These are phyloP conservation scores for Xerocomellus chrysenteron DNA, from an alignment of 768 basidiomycete species.

Conservation along the genomic window DNA sequence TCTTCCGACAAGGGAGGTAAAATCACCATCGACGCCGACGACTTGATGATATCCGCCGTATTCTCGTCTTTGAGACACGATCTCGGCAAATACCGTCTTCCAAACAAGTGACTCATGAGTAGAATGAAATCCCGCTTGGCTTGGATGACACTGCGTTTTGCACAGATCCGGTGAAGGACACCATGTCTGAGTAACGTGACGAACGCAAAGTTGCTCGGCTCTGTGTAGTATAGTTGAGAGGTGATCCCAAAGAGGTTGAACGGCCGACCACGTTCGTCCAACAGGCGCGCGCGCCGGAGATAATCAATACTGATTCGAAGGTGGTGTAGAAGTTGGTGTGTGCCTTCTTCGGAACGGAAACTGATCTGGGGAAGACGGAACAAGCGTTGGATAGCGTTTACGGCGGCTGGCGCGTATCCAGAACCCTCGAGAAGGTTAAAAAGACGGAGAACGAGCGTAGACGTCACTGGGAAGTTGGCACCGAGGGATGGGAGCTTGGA, in stretches of 20 bases:
- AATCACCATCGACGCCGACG: constrained; percentile 56
- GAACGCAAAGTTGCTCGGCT: constrained; percentile 70
- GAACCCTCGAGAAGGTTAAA: constrained; percentile 68
- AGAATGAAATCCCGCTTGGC: constrained; percentile 53
- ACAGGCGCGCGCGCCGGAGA: constrained; percentile 53
- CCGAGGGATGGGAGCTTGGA: constrained; percentile 62
- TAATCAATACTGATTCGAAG: constrained; percentile 72
- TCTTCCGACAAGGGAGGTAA: constrained; percentile 47
- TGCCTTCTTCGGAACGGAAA: constrained; percentile 54
- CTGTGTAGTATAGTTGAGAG: constrained; percentile 59
- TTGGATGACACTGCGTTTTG: constrained; percentile 33
- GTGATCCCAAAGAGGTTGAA: constrained; percentile 57
- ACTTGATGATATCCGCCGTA: constrained; percentile 35
- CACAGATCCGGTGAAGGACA: constrained; percentile 57
- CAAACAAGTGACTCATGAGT: constrained; percentile 65
- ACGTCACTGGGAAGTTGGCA: constrained; percentile 65
- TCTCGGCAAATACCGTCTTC: constrained; percentile 52
- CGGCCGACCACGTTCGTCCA: constrained; percentile 54
- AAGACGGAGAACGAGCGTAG: constrained; percentile 62
- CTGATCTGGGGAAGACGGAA: constrained; percentile 58
- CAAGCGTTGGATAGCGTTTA: constrained; percentile 49
- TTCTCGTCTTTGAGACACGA: constrained; percentile 41
- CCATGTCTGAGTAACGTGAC: constrained; percentile 57
- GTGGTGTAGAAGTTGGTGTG: constrained; percentile 60
- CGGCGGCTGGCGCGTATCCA: constrained; percentile 45